Conservation (phyloP, 1,284 basidiomycete species). For the Cystobasidium sp. region DNA sequence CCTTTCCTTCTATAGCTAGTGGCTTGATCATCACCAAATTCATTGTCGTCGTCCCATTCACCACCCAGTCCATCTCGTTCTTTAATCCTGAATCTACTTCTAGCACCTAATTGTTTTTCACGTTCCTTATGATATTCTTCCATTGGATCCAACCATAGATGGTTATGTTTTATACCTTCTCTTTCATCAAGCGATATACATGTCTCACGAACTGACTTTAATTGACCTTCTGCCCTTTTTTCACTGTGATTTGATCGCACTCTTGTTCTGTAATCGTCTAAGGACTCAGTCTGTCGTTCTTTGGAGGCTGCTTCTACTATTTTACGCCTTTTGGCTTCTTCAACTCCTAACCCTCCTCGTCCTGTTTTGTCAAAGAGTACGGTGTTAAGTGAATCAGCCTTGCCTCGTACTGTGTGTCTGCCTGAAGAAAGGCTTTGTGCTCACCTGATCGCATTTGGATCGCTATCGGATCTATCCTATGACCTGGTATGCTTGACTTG, state of each 20-base stretch:
- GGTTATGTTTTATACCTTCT: slow-evolving; percentile 43
- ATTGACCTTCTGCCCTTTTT: slow-evolving; percentile 45
- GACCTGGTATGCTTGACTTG: background rate
- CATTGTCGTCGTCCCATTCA: slow-evolving; percentile 45
- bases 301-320: slow-evolving; percentile 5
- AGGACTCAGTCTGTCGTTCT: background rate
- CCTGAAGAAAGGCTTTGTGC: background rate
- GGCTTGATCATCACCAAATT: slow-evolving; percentile 37
- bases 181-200: slow-evolving; percentile 50
- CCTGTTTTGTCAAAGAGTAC: background rate
- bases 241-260: slow-evolving; percentile 38
- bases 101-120: slow-evolving; percentile 42
- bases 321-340: slow-evolving; percentile 41
- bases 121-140: slow-evolving; percentile 41
- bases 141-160: slow-evolving; percentile 50
- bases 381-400: background rate
- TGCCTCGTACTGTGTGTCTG: background rate
- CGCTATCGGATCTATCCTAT: slow-evolving; percentile 48
- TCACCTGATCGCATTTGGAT: slow-evolving; percentile 49
- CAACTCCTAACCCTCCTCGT: slow-evolving; percentile 42
- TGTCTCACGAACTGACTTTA: slow-evolving; percentile 47
- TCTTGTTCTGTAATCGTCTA: slow-evolving; percentile 37
- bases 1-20: background rate
- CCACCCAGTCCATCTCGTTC: slow-evolving; percentile 42
- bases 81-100: slow-evolving; percentile 42